These are phyloP conservation scores for Phytopythium vexans DNA, from an alignment of 352 stramenopile species.

Conservation along the genomic window DNA sequence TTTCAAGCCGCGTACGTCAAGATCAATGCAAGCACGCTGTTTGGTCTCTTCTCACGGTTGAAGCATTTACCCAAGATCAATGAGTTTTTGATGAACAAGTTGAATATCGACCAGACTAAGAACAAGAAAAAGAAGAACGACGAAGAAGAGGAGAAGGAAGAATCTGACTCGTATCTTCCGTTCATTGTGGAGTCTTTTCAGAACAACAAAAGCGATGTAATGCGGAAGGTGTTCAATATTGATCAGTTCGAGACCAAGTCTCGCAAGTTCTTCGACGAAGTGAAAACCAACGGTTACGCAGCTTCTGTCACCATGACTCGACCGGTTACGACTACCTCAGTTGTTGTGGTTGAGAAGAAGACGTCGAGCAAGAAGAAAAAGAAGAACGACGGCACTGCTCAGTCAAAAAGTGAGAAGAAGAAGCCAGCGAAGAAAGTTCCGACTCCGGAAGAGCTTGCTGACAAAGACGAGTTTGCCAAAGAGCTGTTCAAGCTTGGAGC, in stretches of 20 bases:
- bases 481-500: conserved; percentile 1
- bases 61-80: not conserved
- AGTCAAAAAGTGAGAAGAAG: no score
- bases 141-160: no score
- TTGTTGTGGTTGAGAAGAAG: not conserved
- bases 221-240: conserved; percentile 4
- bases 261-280: conserved; percentile 5
- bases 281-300: conserved; percentile 6
- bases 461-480: conserved; percentile 2
- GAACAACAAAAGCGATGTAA: not conserved
- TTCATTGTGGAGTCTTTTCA: conserved; percentile 1
- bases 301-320: conserved; percentile 4
- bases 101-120: not conserved
- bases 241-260: conserved; percentile 7
- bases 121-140: conserved; percentile 5
- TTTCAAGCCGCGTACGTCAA: conserved; percentile 5
- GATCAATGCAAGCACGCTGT: conserved; percentile 7
- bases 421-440: conserved; percentile 1
- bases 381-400: not conserved
- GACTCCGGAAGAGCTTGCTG: conserved; percentile 5
- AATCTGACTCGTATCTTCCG: not conserved
- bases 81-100: not conserved
- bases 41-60: conserved; percentile 5
- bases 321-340: conserved; percentile 1
- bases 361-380: not conserved